Percentiles rank a stretch among this genome's conserved stretches.
Conservation (phyloP, 345 rosid genomes). For the Garcia nutans region DNA sequence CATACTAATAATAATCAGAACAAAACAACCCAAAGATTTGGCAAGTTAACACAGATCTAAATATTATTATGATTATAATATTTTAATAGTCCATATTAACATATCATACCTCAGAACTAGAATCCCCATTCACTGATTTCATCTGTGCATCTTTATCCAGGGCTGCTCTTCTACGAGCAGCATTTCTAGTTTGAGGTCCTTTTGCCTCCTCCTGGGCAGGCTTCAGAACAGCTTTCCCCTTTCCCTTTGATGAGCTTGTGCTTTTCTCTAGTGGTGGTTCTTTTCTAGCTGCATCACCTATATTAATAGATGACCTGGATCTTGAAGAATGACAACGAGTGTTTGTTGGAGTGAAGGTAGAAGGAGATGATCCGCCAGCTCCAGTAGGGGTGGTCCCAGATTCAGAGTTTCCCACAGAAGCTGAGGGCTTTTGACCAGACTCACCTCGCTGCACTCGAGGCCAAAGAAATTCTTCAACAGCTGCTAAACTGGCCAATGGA, state of each 20-base stretch:
- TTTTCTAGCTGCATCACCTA: conserved; percentile 66
- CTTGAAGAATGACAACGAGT: conserved; percentile 80
- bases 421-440: conserved; percentile 67
- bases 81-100: background rate
- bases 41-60: background rate
- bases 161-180: conserved; percentile 80
- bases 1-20: background rate
- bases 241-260: conserved; percentile 80
- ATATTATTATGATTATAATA: background rate
- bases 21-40: background rate
- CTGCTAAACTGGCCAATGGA: conserved; percentile 95
- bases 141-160: conserved; percentile 71
- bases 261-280: conserved; percentile 68
- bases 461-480: conserved; percentile 98
- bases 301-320: conserved; percentile 75
- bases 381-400: conserved; percentile 54
- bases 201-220: conserved; percentile 65
- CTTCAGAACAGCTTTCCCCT: conserved; percentile 97
- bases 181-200: conserved; percentile 97
- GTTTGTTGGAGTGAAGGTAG: conserved; percentile 63
- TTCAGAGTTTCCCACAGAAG: conserved; percentile 67
- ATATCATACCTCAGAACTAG: conserved; percentile 81
- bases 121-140: conserved; percentile 70
- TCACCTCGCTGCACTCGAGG: conserved; percentile 91
- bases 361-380: conserved; percentile 78